These are phyloP conservation scores for Aquilaria agallochum DNA, from an alignment of 441 rosid species.

Conservation along the genomic window DNA sequence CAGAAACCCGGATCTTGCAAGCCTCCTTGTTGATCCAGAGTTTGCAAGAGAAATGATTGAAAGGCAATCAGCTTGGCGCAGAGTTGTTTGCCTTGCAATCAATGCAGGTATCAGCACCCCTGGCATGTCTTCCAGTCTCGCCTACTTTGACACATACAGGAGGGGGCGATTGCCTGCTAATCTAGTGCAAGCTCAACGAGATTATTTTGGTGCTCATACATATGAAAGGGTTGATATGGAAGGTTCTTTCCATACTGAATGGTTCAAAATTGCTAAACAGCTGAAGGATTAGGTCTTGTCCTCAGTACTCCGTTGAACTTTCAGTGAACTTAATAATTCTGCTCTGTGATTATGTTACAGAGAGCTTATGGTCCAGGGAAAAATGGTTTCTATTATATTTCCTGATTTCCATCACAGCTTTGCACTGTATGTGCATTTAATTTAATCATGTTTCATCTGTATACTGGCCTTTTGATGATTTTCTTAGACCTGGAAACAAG, in stretches of 20 bases:
- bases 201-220: constrained; percentile 92
- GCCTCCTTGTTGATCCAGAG: constrained; percentile 91
- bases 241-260: constrained; percentile 91
- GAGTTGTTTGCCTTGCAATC: constrained; percentile 81
- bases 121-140: constrained; percentile 92
- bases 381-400: no score
- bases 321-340: constrained; percentile 22
- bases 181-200: constrained; percentile 90
- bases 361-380: constrained; percentile 2
- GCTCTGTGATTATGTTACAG: constrained; percentile 17
- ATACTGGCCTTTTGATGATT: no score
- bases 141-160: constrained; percentile 85
- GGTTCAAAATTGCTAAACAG: constrained; percentile 89
- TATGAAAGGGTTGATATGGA: constrained; percentile 83
- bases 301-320: constrained; percentile 21
- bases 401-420: no score
- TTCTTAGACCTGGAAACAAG: no score
- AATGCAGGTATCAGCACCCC: constrained; percentile 93
- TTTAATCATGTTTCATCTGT: no score
- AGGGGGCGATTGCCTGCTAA: constrained; percentile 84
- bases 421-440: no score
- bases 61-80: constrained; percentile 85
- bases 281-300: constrained; percentile 35
- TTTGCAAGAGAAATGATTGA: constrained; percentile 90
- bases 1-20: constrained; percentile 77